Percentiles rank a stretch among this genome's conserved stretches.
These are phyloP conservation scores for Nemania diffusa DNA, from an alignment of 2,329 filamentous ascomycete species.

Conservation along the genomic window DNA sequence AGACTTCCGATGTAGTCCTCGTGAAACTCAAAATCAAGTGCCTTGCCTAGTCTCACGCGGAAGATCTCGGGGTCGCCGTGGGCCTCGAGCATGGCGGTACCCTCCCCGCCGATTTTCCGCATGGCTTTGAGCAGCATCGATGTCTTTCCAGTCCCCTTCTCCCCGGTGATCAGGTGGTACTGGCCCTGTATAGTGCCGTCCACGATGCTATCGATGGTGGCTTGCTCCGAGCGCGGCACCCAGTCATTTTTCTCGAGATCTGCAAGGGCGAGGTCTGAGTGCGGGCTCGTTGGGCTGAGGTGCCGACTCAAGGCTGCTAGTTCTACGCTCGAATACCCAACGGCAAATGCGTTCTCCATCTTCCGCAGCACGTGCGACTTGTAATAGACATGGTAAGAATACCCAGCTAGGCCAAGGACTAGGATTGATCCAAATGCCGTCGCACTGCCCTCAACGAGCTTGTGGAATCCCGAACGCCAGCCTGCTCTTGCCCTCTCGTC, in stretches of 20 bases:
- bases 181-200: conserved; percentile 77
- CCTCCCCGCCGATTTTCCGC: conserved; percentile 87
- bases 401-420: conserved; percentile 48
- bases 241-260: conserved; percentile 51
- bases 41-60: conserved; percentile 88
- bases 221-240: conserved; percentile 85
- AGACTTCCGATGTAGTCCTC: conserved; percentile 96
- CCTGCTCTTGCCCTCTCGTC: conserved; percentile 1
- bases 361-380: conserved; percentile 76
- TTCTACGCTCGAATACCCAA: conserved; percentile 73
- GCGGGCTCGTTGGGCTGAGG: conserved; percentile 28
- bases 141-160: conserved; percentile 95
- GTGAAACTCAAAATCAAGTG: conserved; percentile 93
- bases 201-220: conserved; percentile 82
- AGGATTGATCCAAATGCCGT: conserved; percentile 46
- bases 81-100: conserved; percentile 93
- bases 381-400: conserved; percentile 59
- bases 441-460: conserved; percentile 46
- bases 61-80: conserved; percentile 96
- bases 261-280: conserved; percentile 28
- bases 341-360: conserved; percentile 77
- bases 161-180: conserved; percentile 89
- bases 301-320: conserved; percentile 60
- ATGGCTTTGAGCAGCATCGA: conserved; percentile 95
- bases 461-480: conserved; percentile 36